These are phyloP conservation scores for Cladochytrium replicatum DNA, from an alignment of 192 early-diverging fungal species.

Conservation along the genomic window DNA sequence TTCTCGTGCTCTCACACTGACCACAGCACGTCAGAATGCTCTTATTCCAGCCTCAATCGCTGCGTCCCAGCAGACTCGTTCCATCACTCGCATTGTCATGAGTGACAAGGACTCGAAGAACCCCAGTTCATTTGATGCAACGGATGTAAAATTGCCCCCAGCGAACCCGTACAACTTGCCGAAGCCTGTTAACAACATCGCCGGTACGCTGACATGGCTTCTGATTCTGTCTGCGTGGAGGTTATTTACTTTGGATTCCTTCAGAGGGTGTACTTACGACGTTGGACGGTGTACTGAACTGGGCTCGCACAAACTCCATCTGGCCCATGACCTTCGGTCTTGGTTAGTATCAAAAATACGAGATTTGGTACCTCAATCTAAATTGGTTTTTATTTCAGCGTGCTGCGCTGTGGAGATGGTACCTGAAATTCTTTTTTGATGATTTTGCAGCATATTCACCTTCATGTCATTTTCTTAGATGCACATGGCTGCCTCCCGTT, in stretches of 20 bases:
- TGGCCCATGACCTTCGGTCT: constrained; percentile 74
- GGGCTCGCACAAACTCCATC: constrained; percentile 84
- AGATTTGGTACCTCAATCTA: neutral
- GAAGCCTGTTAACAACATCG: constrained; percentile 31
- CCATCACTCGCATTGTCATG: constrained; percentile 14
- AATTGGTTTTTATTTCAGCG: constrained; percentile 26
- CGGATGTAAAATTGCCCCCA: constrained; percentile 14
- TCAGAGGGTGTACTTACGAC: constrained; percentile 70
- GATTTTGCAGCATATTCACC: too few relatives aligned
- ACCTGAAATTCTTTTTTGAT: too few relatives aligned
- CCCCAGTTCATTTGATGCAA: constrained; percentile 22
- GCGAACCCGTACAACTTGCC: constrained; percentile 47
- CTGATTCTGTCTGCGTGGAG: too few relatives aligned
- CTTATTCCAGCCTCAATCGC: too few relatives aligned
- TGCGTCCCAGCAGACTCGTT: constrained; percentile 9
- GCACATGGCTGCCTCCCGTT: constrained; percentile 93
- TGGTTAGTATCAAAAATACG: too few relatives aligned
- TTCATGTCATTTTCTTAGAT: too few relatives aligned
- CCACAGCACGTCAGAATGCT: too few relatives aligned
- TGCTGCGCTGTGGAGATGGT: constrained; percentile 99
- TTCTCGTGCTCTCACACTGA: too few relatives aligned
- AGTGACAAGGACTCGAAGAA: constrained; percentile 25
- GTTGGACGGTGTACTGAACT: constrained; percentile 86
- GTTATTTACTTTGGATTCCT: too few relatives aligned
- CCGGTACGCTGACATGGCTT: constrained; percentile 17